Evolutionary conservation across 2,329 filamentous ascomycete species (phyloP).

Genomic region (Niveomyces coronatus): DNA sequence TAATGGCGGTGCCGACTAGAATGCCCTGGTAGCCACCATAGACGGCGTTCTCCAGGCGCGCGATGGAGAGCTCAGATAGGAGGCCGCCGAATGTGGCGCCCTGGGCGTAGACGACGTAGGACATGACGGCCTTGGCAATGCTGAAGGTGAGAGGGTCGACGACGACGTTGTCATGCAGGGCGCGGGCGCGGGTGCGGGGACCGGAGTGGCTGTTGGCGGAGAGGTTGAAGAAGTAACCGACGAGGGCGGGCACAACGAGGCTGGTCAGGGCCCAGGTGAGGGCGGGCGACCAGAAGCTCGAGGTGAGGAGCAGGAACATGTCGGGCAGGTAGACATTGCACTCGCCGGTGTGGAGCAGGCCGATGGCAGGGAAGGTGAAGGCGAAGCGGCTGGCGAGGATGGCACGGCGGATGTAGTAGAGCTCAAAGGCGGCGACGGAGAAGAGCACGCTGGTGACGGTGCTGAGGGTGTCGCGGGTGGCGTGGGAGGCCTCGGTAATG

Average conservation of each 20-base stretch:
- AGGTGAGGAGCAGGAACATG: slow-evolving; percentile 65
- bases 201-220: slow-evolving; percentile 40
- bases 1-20: slow-evolving; percentile 57
- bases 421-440: slow-evolving; percentile 58
- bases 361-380: slow-evolving; percentile 58
- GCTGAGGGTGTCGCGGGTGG: slow-evolving; percentile 59
- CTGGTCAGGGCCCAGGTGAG: slow-evolving; percentile 67
- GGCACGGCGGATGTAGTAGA: slow-evolving; percentile 56
- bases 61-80: slow-evolving; percentile 48
- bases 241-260: slow-evolving; percentile 55
- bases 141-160: slow-evolving; percentile 88
- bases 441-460: slow-evolving; percentile 64
- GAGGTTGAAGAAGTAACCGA: slow-evolving; percentile 88
- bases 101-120: slow-evolving; percentile 70
- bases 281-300: slow-evolving; percentile 75
- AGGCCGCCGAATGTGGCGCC: slow-evolving; percentile 52
- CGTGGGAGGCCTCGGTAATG: slow-evolving; percentile 54
- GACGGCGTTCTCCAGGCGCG: slow-evolving; percentile 53
- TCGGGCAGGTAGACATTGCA: slow-evolving; percentile 64
- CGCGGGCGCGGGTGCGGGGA: slow-evolving; percentile 32
- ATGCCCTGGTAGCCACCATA: slow-evolving; percentile 64
- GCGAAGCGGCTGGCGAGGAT: slow-evolving; percentile 63
- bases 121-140: slow-evolving; percentile 72
- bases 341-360: slow-evolving; percentile 43
- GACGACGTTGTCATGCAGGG: slow-evolving; percentile 30